phyloP scores from a whole-genome alignment of 2,329 filamentous ascomycete species.

The Pestalotiopsis sp. region DNA sequence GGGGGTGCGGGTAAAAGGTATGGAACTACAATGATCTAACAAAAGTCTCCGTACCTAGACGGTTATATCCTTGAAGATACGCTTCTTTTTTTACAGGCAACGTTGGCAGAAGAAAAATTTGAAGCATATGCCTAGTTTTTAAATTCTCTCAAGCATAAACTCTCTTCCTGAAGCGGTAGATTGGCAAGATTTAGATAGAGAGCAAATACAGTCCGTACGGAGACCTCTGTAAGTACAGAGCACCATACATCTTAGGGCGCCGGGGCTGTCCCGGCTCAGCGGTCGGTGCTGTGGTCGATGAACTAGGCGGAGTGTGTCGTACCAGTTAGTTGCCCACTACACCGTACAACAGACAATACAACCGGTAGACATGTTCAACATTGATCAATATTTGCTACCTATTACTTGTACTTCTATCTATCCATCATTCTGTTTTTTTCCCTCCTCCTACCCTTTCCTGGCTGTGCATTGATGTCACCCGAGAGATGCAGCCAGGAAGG shows the following conservation, averaged over 20 bases:
- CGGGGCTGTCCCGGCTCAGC: neutral
- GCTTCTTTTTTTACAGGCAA: too few relatives aligned
- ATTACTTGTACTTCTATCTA: too few relatives aligned
- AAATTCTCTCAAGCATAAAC: too few relatives aligned
- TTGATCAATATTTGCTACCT: neutral
- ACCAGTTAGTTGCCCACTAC: neutral
- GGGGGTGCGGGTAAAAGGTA: neutral
- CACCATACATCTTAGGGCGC: too few relatives aligned
- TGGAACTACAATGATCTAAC: too few relatives aligned
- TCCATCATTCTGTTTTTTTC: too few relatives aligned
- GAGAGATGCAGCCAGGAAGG: neutral
- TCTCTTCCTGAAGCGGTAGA: too few relatives aligned
- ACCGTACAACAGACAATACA: neutral
- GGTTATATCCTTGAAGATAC: too few relatives aligned
- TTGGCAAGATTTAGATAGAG: too few relatives aligned
- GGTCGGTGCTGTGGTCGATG: neutral
- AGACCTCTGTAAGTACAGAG: neutral
- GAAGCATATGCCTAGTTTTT: too few relatives aligned
- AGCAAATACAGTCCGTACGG: neutral
- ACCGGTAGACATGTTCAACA: neutral
- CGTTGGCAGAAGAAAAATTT: too few relatives aligned
- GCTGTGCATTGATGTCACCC: neutral
- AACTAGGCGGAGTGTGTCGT: neutral
- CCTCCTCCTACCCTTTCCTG: neutral
- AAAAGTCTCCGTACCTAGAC: too few relatives aligned